These are phyloP conservation scores for Trichoderma guizhouense DNA, from an alignment of 2,329 filamentous ascomycete species.

Conservation along the genomic window DNA sequence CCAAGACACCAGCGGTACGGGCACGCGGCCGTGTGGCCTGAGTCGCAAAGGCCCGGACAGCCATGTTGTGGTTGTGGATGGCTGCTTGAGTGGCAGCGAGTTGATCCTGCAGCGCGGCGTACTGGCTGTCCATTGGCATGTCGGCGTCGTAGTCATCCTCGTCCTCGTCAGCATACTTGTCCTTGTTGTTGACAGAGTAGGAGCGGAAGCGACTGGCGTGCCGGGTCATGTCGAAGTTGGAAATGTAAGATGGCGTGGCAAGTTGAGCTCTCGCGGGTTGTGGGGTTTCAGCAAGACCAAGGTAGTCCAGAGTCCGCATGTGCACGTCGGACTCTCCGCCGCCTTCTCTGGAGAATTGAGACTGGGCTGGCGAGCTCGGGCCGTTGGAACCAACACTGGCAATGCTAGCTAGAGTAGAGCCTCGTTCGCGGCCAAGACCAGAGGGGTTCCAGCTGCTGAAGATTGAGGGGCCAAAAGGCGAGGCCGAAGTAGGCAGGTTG, in stretches of 20 bases:
- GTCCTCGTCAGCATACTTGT: slow-evolving; percentile 85
- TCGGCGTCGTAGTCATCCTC: slow-evolving; percentile 67
- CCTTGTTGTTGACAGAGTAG: slow-evolving; percentile 97
- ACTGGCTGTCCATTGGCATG: slow-evolving; percentile 52
- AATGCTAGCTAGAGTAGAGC: slow-evolving; percentile 76
- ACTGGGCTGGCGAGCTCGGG: slow-evolving; percentile 81
- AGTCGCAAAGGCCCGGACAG: slow-evolving; percentile 86
- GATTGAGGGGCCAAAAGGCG: slow-evolving; percentile 82
- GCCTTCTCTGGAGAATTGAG: slow-evolving; percentile 81
- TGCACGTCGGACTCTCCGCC: slow-evolving; percentile 81
- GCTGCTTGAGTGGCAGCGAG: slow-evolving; percentile 62
- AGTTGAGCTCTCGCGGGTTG: slow-evolving; percentile 73
- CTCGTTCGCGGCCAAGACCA: slow-evolving; percentile 68
- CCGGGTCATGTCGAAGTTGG: slow-evolving; percentile 71
- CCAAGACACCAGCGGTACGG: slow-evolving; percentile 85
- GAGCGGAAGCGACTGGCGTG: slow-evolving; percentile 88
- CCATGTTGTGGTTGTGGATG: slow-evolving; percentile 88
- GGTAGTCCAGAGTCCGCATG: slow-evolving; percentile 88
- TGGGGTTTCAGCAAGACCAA: slow-evolving; percentile 90
- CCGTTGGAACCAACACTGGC: slow-evolving; percentile 89
- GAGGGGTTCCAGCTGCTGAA: slow-evolving; percentile 82
- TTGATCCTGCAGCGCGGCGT: slow-evolving; percentile 60
- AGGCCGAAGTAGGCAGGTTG: slow-evolving; percentile 52
- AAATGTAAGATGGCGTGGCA: slow-evolving; percentile 71
- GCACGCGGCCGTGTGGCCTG: slow-evolving; percentile 85